Percentiles rank a stretch among this genome's conserved stretches.
Evolutionary conservation across 2,329 filamentous ascomycete species (phyloP).

Genomic region (Colletotrichum scovillei): DNA sequence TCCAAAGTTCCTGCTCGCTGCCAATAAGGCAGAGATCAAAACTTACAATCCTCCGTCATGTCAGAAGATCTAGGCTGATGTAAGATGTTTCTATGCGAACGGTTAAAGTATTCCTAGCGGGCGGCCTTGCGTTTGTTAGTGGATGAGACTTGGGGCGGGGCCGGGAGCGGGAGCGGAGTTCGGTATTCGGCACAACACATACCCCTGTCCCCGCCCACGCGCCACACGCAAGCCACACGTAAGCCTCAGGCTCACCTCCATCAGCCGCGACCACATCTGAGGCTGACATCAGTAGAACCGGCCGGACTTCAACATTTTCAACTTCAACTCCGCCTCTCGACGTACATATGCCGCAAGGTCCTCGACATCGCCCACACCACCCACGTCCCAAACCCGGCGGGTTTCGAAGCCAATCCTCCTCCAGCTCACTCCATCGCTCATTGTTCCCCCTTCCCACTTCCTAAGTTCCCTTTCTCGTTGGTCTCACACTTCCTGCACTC

Average conservation of each 20-base stretch:
- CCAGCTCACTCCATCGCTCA: not conserved
- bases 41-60: not conserved
- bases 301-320: not conserved
- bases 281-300: not conserved
- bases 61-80: not conserved
- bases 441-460: not conserved
- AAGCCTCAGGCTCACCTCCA: not conserved
- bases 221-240: not conserved
- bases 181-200: not conserved
- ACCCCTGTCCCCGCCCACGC: not conserved
- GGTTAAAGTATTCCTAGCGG: not conserved
- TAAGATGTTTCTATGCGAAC: not conserved
- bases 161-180: not conserved
- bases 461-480: not conserved
- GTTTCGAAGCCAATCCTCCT: not conserved
- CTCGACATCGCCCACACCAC: not conserved
- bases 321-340: not conserved
- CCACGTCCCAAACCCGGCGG: slow-evolving; percentile 18
- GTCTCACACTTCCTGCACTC: not conserved
- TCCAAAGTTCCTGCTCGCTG: not conserved
- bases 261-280: not conserved
- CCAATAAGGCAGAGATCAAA: not conserved
- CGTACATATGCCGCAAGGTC: slow-evolving; percentile 17
- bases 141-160: not conserved
- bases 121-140: not conserved